A percentile compares a stretch with the other conserved stretches of the same genome.
phyloP scores from a whole-genome alignment of 306 rosid genomes.

The Cicer judaicum region DNA sequence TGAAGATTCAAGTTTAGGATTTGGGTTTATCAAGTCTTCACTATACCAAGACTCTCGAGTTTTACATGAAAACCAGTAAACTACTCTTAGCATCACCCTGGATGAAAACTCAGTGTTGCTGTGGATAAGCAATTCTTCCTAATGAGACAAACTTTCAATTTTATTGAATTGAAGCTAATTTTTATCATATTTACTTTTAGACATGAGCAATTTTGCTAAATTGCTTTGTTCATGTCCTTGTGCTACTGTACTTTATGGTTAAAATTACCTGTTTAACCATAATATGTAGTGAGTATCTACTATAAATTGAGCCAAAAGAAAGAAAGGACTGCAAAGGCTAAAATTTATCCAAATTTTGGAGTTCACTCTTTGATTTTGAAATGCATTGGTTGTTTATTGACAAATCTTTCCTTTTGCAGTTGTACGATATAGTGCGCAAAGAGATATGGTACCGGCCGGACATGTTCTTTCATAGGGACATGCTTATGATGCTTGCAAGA shows the following conservation, averaged over 20 bases:
- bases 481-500: conserved; percentile 93
- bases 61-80: not conserved
- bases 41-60: not conserved
- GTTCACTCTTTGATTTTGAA: conserved; percentile 8
- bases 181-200: not conserved
- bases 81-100: not conserved
- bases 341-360: not conserved
- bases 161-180: not conserved
- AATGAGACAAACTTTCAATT: not conserved
- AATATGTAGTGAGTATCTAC: not conserved
- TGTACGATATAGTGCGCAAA: conserved; percentile 81
- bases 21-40: not conserved
- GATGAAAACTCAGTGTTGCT: not conserved
- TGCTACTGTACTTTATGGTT: conserved; percentile 20
- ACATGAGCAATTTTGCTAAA: conserved; percentile 15
- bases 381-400: conserved; percentile 27
- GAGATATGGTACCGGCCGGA: conserved; percentile 98
- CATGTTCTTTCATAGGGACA: conserved; percentile 91
- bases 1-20: not conserved
- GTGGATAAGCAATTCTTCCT: not conserved
- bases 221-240: conserved; percentile 15
- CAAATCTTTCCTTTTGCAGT: conserved; percentile 51
- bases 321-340: not conserved
- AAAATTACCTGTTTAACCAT: not conserved
- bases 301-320: not conserved